phyloP scores from a whole-genome alignment of 2,329 filamentous ascomycete species.

The Neurospora sp. region DNA sequence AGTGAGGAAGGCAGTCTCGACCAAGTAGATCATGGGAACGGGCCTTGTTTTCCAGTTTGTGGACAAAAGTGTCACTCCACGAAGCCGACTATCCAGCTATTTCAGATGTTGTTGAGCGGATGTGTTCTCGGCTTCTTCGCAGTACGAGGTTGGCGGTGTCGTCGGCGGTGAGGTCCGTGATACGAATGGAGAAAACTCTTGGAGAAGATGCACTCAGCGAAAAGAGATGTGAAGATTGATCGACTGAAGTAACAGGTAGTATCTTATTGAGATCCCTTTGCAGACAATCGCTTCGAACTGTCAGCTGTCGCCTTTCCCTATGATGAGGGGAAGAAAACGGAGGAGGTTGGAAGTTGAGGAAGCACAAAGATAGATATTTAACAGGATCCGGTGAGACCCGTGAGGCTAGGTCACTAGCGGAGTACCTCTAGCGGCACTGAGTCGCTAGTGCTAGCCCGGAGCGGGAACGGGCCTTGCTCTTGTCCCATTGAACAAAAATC shows the following conservation, averaged over 20 bases:
- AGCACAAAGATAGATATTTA: not conserved
- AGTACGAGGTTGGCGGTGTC: not conserved
- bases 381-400: not conserved
- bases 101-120: not conserved
- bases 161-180: not conserved
- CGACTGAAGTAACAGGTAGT: not conserved
- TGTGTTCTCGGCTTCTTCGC: not conserved
- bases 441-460: not conserved
- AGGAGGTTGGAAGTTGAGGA: not conserved
- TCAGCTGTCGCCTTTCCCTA: not conserved
- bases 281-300: not conserved
- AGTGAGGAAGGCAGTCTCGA: not conserved
- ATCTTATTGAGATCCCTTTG: not conserved
- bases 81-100: not conserved
- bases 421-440: not conserved
- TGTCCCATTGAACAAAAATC: too few relatives aligned
- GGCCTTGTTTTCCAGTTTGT: not conserved
- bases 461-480: not conserved
- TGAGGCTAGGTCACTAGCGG: not conserved
- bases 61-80: not conserved
- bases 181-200: not conserved
- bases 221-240: not conserved
- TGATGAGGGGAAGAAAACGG: not conserved
- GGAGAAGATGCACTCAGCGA: not conserved
- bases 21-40: not conserved